phyloP scores from a whole-genome alignment of 2,329 filamentous ascomycete species.

The Lecanicillium sp. region DNA sequence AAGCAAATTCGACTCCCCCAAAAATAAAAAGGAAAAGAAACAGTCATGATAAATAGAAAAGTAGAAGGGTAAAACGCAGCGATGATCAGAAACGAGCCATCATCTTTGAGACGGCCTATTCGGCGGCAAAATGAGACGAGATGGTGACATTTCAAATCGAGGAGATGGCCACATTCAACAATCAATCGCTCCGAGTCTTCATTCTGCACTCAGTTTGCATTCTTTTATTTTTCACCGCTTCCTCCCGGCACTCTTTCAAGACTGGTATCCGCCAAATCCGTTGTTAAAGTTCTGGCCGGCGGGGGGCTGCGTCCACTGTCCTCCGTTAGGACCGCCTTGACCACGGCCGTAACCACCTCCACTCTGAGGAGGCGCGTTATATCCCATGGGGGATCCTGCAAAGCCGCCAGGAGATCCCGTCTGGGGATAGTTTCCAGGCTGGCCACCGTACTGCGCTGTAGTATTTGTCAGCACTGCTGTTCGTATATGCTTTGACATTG shows the following conservation, averaged over 20 bases:
- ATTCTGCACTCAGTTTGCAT: too few relatives aligned
- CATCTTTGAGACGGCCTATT: too few relatives aligned
- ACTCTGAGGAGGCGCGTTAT: slow-evolving; percentile 59
- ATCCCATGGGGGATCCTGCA: slow-evolving; percentile 61
- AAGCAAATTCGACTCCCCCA: background rate
- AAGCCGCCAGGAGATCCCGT: slow-evolving; percentile 55
- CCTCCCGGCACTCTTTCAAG: slow-evolving; percentile 28
- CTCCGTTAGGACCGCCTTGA: slow-evolving; percentile 45
- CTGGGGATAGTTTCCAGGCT: slow-evolving; percentile 60
- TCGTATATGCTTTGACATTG: too few relatives aligned
- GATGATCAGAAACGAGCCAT: too few relatives aligned
- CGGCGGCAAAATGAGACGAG: too few relatives aligned
- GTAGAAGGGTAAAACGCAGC: slow-evolving; percentile 4
- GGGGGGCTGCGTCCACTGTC: slow-evolving; percentile 46
- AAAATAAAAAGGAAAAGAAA: slow-evolving; percentile 11
- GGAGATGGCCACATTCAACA: too few relatives aligned
- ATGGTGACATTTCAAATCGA: too few relatives aligned
- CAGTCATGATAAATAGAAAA: slow-evolving; percentile 4
- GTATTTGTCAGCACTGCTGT: slow-evolving; percentile 2
- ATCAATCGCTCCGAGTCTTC: too few relatives aligned
- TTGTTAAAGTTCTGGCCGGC: slow-evolving; percentile 49
- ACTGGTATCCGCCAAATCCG: slow-evolving; percentile 58
- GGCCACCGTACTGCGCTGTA: slow-evolving; percentile 50
- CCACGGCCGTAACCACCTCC: slow-evolving; percentile 82
- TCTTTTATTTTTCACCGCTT: too few relatives aligned